Percentiles rank a stretch among this genome's conserved stretches.
Evolutionary conservation across 1,284 basidiomycete species (phyloP).

Genomic region (Lentinula novae-zelandiae): DNA sequence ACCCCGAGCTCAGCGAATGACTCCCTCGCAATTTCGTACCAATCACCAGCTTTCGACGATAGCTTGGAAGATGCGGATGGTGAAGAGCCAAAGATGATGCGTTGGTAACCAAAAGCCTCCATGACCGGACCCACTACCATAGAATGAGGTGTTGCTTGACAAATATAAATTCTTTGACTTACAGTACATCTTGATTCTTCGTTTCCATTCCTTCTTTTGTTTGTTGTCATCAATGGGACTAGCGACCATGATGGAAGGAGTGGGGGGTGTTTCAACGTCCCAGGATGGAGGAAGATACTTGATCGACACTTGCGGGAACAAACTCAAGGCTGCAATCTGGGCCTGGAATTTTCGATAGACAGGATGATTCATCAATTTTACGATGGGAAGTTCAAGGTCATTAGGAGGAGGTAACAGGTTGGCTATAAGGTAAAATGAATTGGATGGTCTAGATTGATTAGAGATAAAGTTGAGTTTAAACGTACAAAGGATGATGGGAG

Average conservation of each 20-base stretch:
- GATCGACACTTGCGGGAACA: constrained; percentile 70
- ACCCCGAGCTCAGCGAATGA: constrained; percentile 80
- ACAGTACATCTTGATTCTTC: constrained; percentile 55
- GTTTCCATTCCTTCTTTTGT: constrained; percentile 71
- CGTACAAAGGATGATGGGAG: constrained; percentile 74
- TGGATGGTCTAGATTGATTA: neutral
- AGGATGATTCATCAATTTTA: constrained; percentile 73
- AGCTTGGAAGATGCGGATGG: constrained; percentile 43
- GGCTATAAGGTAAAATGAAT: constrained; percentile 39
- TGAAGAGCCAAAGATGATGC: constrained; percentile 59
- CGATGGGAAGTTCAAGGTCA: constrained; percentile 64
- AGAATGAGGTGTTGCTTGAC: constrained; percentile 16
- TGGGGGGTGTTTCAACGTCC: constrained; percentile 60
- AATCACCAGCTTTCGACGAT: constrained; percentile 53
- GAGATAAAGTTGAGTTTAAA: neutral
- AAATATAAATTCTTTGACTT: neutral
- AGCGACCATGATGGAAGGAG: constrained; percentile 33
- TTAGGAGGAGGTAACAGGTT: constrained; percentile 85
- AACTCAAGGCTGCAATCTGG: constrained; percentile 71
- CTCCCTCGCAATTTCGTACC: constrained; percentile 81
- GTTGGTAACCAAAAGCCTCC: constrained; percentile 58
- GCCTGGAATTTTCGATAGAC: constrained; percentile 73
- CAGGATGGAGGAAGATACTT: constrained; percentile 81
- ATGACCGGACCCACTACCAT: constrained; percentile 70
- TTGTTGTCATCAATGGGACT: constrained; percentile 37